Percentiles rank a stretch among this genome's conserved stretches.
Conservation (phyloP, 2,329 filamentous ascomycete species). For the Pezicula rhizophila region DNA sequence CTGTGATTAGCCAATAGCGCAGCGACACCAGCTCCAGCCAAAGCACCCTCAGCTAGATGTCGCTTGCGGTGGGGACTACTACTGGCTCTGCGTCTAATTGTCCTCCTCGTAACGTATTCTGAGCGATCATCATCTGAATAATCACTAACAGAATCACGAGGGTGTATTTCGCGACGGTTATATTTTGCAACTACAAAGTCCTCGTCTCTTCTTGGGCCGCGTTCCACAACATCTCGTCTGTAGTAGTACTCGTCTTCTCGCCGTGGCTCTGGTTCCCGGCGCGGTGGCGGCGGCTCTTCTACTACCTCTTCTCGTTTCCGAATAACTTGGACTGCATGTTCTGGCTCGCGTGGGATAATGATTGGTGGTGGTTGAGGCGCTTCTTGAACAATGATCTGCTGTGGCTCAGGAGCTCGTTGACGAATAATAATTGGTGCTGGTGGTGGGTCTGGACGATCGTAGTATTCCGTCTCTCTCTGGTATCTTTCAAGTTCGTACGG, state of each 20-base stretch:
- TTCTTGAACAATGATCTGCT: constrained; percentile 56
- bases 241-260: constrained; percentile 29
- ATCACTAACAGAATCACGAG: constrained; percentile 26
- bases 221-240: constrained; percentile 27
- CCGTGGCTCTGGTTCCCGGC: constrained; percentile 16
- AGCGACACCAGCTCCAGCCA: constrained; percentile 56
- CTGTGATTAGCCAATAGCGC: constrained; percentile 53
- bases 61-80: constrained; percentile 48
- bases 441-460: constrained; percentile 43
- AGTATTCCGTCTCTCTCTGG: constrained; percentile 58
- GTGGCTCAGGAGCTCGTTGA: constrained; percentile 46
- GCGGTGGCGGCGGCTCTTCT: constrained; percentile 3
- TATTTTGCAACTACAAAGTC: constrained; percentile 27
- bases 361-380: constrained; percentile 47
- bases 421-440: constrained; percentile 51
- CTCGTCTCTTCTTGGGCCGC: constrained; percentile 15
- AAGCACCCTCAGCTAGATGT: constrained; percentile 57
- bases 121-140: constrained; percentile 21
- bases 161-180: constrained; percentile 33
- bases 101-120: constrained; percentile 35
- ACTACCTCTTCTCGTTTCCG: constrained; percentile 17
- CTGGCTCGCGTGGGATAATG: constrained; percentile 28
- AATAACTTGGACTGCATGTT: constrained; percentile 19
- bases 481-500: constrained; percentile 49
- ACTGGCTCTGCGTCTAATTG: constrained; percentile 40